Evolutionary conservation across 176 grass and related monocot genomes (phyloP).

Genomic region (Cocos nucifera): DNA sequence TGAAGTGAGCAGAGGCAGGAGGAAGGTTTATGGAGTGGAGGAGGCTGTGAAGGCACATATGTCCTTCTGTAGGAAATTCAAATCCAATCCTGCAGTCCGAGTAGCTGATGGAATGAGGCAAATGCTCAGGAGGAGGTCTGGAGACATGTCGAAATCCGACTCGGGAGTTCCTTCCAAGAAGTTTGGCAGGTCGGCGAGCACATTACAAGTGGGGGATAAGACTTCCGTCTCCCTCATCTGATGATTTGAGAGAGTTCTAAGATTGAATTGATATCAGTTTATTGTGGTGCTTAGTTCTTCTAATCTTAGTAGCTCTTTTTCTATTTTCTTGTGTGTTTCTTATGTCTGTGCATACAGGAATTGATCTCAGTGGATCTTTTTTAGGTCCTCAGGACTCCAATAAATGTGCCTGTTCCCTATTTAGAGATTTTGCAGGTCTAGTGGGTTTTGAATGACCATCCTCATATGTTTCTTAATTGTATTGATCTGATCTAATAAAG

Average conservation of each 20-base stretch:
- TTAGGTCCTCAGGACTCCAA: no score
- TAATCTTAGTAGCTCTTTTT: no score
- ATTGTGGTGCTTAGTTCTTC: conserved; percentile 25
- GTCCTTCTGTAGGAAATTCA: conserved; percentile 72
- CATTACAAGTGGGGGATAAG: conserved; percentile 43
- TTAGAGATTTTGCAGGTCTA: no score
- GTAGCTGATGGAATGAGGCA: conserved; percentile 75
- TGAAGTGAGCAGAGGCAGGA: conserved; percentile 47
- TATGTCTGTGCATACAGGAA: no score
- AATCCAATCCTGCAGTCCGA: conserved; percentile 50
- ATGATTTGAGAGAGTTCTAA: conserved; percentile 33
- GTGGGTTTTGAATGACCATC: no score
- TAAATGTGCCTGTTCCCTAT: no score
- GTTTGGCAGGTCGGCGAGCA: conserved; percentile 27
- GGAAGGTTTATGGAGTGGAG: conserved; percentile 42
- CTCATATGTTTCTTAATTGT: no score
- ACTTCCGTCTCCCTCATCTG: conserved; percentile 37
- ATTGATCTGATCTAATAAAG: no score
- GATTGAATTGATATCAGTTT: conserved; percentile 20
- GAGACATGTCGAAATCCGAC: conserved; percentile 30
- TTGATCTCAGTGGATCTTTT: no score
- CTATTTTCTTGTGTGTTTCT: no score
- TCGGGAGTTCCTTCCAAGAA: conserved; percentile 26
- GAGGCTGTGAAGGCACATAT: conserved; percentile 79
- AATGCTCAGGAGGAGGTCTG: conserved; percentile 74